Base-by-base conservation (phyloP, 116 monocot genomes). In the Cymodocea nodosa region DNA sequence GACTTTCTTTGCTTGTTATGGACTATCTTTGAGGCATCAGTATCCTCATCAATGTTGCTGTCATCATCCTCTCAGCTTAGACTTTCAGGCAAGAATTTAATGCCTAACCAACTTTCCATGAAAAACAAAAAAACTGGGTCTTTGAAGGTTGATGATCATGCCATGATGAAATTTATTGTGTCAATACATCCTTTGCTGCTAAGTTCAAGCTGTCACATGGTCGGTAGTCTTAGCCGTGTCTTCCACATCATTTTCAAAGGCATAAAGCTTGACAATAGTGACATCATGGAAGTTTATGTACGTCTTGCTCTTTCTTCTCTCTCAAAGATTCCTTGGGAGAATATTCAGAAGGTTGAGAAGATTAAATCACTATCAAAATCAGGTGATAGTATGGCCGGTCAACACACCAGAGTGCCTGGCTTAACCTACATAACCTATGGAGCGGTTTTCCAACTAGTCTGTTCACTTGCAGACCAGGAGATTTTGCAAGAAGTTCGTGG, bases 1-100 rank as follows among this genome's bases (percentile, higher is more conserved):
- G 65, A 85, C 23, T 87, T 76, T 68, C 37, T 87, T 56, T 75
- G 64, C 40, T 65, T 95, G 51, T 17, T 95, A 64, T 87, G 83
- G 85, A 71, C 78, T 39, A 71, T 17, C 55, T 66, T 84, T 51
- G 75, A 77, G 60, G 23, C 36, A 62, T 64, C 74, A 15, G 70
- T 82, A 53, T 67, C 63, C 68, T 66, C 72, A 19, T 70, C 55
- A 18, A 37, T 69, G 39, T 62, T 75, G 62, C 62, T n/a, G 15
- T 56, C 48, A 52, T 48, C 49, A 19, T 56, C 20, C 6, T 30
- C 39, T 11, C 37, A 34, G 24, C 62, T 1, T 52, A 49, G 12
- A 14, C 48, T 12, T 44, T 14, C 18, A 15, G 65, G 74, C 67
- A 63, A 74, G 75, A 50, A 20, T 50, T 67, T 51, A 23, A 35